phyloP scores from a whole-genome alignment of 2,329 filamentous ascomycete genomes.

The Penicillium janthinellum region DNA sequence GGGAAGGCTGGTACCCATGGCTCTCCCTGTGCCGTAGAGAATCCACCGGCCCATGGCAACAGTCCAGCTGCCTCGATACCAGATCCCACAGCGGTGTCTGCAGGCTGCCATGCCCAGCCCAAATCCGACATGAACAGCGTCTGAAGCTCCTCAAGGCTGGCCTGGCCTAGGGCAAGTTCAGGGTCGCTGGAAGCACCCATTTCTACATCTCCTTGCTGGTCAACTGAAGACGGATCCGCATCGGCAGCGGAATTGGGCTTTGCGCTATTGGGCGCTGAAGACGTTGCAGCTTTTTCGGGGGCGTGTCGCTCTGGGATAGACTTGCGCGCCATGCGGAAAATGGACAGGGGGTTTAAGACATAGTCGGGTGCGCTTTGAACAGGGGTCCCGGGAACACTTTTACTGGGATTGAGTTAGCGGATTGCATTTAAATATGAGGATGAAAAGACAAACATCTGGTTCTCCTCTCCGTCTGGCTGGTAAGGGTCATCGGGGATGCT shows the following conservation, averaged over 20 bases:
- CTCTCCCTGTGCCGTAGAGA: constrained; percentile 18
- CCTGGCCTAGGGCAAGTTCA: constrained; percentile 5
- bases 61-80: constrained; percentile 24
- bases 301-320: constrained; percentile 29
- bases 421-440: no score
- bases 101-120: constrained; percentile 29
- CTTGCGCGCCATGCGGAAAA: constrained; percentile 30
- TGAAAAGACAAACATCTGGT: constrained; percentile 10
- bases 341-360: constrained; percentile 30
- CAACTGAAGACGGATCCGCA: not conserved
- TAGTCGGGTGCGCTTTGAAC: constrained; percentile 28
- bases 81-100: constrained; percentile 26
- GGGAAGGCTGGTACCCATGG: constrained; percentile 26
- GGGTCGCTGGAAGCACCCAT: not conserved
- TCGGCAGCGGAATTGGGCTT: constrained; percentile 11
- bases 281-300: constrained; percentile 20
- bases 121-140: constrained; percentile 28
- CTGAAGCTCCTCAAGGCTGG: constrained; percentile 24
- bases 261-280: constrained; percentile 20
- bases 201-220: not conserved
- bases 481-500: constrained; percentile 27
- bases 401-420: constrained; percentile 2
- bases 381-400: constrained; percentile 16
- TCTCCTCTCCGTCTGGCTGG: constrained; percentile 15
- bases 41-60: constrained; percentile 26